These are phyloP conservation scores for Collybiopsis luxurians DNA, from an alignment of 768 basidiomycete genomes.

Conservation along the genomic window DNA sequence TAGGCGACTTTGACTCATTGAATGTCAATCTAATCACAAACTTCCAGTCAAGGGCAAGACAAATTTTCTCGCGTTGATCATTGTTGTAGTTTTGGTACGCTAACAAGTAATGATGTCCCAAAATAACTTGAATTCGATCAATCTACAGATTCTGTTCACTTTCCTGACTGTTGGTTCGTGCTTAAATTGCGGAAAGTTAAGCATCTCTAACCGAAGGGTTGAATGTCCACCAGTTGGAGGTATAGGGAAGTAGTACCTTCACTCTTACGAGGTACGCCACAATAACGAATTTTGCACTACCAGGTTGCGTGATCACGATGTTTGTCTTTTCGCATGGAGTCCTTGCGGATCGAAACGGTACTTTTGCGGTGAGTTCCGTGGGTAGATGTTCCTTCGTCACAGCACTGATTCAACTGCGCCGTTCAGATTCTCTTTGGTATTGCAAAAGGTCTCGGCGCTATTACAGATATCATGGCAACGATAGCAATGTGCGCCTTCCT, in stretches of 20 bases:
- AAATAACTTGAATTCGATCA: not conserved
- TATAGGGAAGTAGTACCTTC: constrained; percentile 15
- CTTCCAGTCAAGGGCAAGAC: constrained; percentile 23
- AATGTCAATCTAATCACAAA: not conserved
- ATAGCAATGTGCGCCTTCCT: constrained; percentile 41
- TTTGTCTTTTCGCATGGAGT: constrained; percentile 30
- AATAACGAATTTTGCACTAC: not conserved
- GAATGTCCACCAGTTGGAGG: constrained; percentile 19
- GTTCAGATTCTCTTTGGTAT: constrained; percentile 40
- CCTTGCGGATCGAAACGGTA: constrained; percentile 24
- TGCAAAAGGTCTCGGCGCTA: constrained; percentile 41
- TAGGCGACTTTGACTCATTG: not conserved
- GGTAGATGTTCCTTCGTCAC: too few species aligned
- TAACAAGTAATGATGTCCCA: not conserved
- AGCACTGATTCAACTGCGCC: not conserved
- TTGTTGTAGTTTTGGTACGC: not conserved
- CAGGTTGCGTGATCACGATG: constrained; percentile 34
- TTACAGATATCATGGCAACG: constrained; percentile 44
- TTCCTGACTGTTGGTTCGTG: constrained; percentile 28
- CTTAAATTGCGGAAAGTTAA: not conserved
- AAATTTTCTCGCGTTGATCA: constrained; percentile 8
- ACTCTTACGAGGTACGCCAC: not conserved
- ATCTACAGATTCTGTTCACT: constrained; percentile 20
- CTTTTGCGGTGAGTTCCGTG: constrained; percentile 25
- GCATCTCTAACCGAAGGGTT: too few species aligned